Base-by-base conservation (phyloP, 2,329 filamentous ascomycete species). In the Alternaria sp. region DNA sequence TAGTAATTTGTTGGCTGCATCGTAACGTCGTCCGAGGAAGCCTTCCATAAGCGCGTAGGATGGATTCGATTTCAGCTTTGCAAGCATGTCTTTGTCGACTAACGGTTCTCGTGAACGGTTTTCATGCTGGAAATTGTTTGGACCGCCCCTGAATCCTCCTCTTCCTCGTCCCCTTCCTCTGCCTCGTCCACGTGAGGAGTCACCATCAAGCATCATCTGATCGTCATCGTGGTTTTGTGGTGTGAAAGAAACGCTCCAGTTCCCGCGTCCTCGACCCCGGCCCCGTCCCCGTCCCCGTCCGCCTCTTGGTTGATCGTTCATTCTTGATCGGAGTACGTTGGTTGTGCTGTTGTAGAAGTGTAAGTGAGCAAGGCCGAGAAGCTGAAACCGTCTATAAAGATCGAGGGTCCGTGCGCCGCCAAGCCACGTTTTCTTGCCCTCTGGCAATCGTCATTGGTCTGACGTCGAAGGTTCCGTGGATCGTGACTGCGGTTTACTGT, bases 11-110 rank as follows among this genome's bases (percentile, higher is more conserved):
- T 83, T 82, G 7, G 84, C 83, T 16, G 85, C 79, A 62, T 91
- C 83, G 79, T 97, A 98, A 49, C 95, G 89, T 54, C 87, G 85
- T 55, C 85, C 85, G 14, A 99, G 84, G 63, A 97, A 89, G 16
- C 81, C 80, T 66, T 88, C 87, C 59, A 97, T 85, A 66, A 89
- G 88, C 24, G 86, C 82, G 75, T 89, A 89, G n/a, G 72, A 72
- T 24, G 63, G 67, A 39, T 57, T 65, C 47, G 61, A 42, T 30
- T 61, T 61, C 26, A 59, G 51, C 16, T 60, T 62, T 20, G 67
- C 65, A 20, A 59, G 48, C 8, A 60, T 61, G 9, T 68, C 65
- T 5, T 53, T 77, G 75, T 88, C 69, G 78, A 84, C 51, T 82
- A 82, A 76, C 88, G 98, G 86, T 90, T 96, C 67, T 96, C 83